A percentile compares a stretch with the other conserved stretches of the same genome.
Conservation (phyloP, 2,329 filamentous ascomycete genomes). For the Venturiaceae sp. region DNA sequence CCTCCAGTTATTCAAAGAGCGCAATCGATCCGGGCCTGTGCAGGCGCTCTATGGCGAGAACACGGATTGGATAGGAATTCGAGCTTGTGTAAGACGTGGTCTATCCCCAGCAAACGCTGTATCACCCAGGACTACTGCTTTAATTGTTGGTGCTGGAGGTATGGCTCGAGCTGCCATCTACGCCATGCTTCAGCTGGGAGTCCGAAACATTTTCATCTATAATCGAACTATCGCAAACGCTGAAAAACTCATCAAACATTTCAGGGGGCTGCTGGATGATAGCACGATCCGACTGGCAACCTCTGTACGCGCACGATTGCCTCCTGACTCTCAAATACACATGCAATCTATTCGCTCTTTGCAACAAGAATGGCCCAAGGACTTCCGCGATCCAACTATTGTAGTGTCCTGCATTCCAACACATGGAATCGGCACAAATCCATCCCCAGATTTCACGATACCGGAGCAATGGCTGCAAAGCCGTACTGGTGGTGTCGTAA, state of each 20-base stretch:
- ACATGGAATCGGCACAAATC: slow-evolving; percentile 52
- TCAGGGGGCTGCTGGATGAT: slow-evolving; percentile 43
- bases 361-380: slow-evolving; percentile 54
- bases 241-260: slow-evolving; percentile 57
- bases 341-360: slow-evolving; percentile 51
- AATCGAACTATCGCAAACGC: slow-evolving; percentile 63
- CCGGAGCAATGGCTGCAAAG: slow-evolving; percentile 52
- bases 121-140: slow-evolving; percentile 38
- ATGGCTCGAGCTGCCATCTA: slow-evolving; percentile 75
- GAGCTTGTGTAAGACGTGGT: slow-evolving; percentile 61
- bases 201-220: slow-evolving; percentile 64
- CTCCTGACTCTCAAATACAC: slow-evolving; percentile 14
- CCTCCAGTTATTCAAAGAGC: slow-evolving; percentile 41
- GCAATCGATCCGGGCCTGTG: slow-evolving; percentile 56
- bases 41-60: slow-evolving; percentile 68
- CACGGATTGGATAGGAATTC: slow-evolving; percentile 73
- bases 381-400: slow-evolving; percentile 57
- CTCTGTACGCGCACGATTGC: slow-evolving; percentile 2
- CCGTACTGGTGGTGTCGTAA: slow-evolving; percentile 63
- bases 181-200: slow-evolving; percentile 67
- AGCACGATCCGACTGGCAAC: background rate
- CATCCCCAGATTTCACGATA: slow-evolving; percentile 56
- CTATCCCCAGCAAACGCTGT: slow-evolving; percentile 60
- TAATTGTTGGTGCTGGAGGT: slow-evolving; percentile 53
- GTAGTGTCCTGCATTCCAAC: slow-evolving; percentile 70